Conservation (phyloP, 768 basidiomycete genomes). For the Calocybe cyanea region DNA sequence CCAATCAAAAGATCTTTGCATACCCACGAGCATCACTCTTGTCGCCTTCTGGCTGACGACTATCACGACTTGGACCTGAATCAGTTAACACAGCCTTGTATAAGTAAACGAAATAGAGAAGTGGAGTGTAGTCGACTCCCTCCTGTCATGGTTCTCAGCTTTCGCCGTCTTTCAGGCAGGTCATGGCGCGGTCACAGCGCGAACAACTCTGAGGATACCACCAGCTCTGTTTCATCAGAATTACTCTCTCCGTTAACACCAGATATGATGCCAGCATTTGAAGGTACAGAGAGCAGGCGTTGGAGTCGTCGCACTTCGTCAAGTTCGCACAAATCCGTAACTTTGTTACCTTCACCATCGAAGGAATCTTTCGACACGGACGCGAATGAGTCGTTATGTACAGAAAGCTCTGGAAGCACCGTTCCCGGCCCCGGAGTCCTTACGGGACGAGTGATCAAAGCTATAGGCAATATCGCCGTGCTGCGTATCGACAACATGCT, state of each 20-base stretch:
- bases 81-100: background rate
- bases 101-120: background rate
- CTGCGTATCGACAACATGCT: constrained; percentile 6
- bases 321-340: background rate
- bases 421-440: constrained; percentile 4
- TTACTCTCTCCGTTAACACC: background rate
- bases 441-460: constrained; percentile 10
- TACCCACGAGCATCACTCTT: no score
- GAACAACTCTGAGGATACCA: background rate
- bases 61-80: constrained; percentile 21
- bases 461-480: constrained; percentile 10
- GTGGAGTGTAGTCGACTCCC: background rate
- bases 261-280: background rate
- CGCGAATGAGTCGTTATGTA: background rate
- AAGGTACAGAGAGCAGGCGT: background rate
- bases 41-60: no score
- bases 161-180: constrained; percentile 5
- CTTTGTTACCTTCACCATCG: background rate
- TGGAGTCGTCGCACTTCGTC: constrained; percentile 6
- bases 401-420: constrained; percentile 9
- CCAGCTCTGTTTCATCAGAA: background rate
- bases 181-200: background rate
- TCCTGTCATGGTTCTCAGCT: constrained; percentile 3
- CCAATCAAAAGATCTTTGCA: no score
- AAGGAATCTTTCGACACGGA: background rate